Conservation (phyloP, 2,329 filamentous ascomycete species). For the Colletotrichum tamarilloi region DNA sequence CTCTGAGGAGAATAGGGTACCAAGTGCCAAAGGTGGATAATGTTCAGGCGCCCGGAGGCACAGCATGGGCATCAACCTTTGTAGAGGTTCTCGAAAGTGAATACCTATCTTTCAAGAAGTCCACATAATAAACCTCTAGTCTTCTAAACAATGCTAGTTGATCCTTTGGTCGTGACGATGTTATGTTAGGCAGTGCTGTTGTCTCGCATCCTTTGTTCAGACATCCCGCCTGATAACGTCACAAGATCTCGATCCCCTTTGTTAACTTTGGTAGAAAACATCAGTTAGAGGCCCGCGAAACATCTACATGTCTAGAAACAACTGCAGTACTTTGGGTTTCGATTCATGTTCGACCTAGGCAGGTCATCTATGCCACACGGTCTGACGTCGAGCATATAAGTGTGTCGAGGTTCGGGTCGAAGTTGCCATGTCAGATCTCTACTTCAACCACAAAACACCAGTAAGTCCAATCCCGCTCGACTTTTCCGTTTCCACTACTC, state of each 20-base stretch:
- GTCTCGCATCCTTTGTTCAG: conserved; percentile 2
- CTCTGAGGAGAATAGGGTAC: conserved; percentile 44
- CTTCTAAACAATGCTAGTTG: neutral
- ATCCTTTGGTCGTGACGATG: neutral
- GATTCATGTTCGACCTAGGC: neutral
- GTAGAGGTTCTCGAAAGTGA: conserved; percentile 38
- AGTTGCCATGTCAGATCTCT: neutral
- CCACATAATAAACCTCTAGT: neutral
- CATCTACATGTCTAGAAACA: neutral
- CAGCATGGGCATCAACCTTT: conserved; percentile 45
- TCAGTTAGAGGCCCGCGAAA: neutral
- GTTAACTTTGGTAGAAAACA: neutral
- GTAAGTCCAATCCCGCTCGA: neutral
- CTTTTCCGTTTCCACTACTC: neutral
- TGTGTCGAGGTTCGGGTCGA: neutral
- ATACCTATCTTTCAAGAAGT: neutral
- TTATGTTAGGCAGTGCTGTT: neutral
- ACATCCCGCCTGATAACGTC: neutral
- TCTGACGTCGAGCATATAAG: neutral
- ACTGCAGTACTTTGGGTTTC: neutral
- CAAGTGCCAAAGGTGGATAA: conserved; percentile 43
- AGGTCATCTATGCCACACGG: neutral
- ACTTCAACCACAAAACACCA: neutral
- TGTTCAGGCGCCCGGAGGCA: conserved; percentile 37
- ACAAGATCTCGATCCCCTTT: neutral